Percentiles rank a stretch among this genome's conserved stretches.
Conservation (phyloP, 805 yeast genomes). For the Kregervanrija fluxuum region DNA sequence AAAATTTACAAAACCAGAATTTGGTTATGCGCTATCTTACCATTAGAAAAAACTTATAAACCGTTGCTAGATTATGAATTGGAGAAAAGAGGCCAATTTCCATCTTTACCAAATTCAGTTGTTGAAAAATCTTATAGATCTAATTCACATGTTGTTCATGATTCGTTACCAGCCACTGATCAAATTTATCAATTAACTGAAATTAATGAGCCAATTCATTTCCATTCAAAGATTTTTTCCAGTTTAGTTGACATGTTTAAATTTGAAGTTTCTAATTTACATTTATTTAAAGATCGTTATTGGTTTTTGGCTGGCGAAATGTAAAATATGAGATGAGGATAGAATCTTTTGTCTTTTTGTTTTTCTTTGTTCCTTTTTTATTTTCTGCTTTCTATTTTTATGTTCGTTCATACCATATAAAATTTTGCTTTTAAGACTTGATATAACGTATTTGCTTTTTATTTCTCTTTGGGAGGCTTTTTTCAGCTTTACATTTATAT, state of each 20-base stretch:
- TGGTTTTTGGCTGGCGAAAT: conserved; percentile 14
- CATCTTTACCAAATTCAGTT: neutral
- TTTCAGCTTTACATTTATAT: neutral
- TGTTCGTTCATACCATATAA: too few species aligned
- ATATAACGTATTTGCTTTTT: neutral
- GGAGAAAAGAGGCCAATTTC: conserved; percentile 14
- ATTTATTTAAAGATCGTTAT: conserved; percentile 22
- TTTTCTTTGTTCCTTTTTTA: neutral
- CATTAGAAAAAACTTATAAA: conserved; percentile 27
- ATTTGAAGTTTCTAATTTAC: conserved; percentile 29
- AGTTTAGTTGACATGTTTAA: conserved; percentile 40
- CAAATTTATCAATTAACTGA: conserved; percentile 34
- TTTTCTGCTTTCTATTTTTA: neutral
- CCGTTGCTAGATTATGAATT: conserved; percentile 26
- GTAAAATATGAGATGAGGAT: neutral
- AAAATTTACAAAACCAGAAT: conserved; percentile 72
- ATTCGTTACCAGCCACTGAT: conserved; percentile 28
- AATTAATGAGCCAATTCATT: conserved; percentile 35
- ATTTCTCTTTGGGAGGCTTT: neutral
- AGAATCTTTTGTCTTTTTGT: neutral
- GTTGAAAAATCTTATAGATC: conserved; percentile 34
- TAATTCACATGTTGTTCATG: conserved; percentile 23
- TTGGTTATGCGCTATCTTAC: conserved; percentile 72
- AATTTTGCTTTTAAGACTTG: too few species aligned
- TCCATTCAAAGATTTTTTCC: conserved; percentile 43